A percentile compares a stretch with the other conserved stretches of the same genome.
Evolutionary conservation across 495 filamentous ascomycete species (phyloP).

Genomic region (Annulohypoxylon maeteangense): DNA sequence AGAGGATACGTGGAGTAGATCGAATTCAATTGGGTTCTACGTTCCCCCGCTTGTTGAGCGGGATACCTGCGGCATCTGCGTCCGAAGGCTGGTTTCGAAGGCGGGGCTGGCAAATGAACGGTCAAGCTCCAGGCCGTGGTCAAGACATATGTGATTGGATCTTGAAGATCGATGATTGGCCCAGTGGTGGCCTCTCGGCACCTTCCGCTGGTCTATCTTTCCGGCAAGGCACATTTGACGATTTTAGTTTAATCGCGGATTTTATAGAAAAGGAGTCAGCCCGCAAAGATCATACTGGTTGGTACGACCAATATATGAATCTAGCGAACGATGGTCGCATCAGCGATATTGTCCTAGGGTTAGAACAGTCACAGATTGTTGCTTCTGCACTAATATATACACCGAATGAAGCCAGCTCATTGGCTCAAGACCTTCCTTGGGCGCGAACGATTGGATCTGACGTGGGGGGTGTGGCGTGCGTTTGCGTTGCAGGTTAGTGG

Average conservation of each 20-base stretch:
- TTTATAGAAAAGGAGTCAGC: slow-evolving; percentile 61
- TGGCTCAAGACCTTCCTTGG: slow-evolving; percentile 69
- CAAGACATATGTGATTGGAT: slow-evolving; percentile 67
- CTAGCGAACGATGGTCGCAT: slow-evolving; percentile 57
- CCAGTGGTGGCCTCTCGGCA: slow-evolving; percentile 47
- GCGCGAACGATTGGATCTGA: slow-evolving; percentile 63
- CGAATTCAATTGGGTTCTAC: slow-evolving; percentile 69
- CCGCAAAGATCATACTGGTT: slow-evolving; percentile 58
- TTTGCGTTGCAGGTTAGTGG: slow-evolving; percentile 63
- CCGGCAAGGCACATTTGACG: slow-evolving; percentile 59
- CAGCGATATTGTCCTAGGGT: slow-evolving; percentile 61
- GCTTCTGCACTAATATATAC: slow-evolving; percentile 67
- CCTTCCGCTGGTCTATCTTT: slow-evolving; percentile 54
- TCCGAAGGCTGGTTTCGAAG: slow-evolving; percentile 67
- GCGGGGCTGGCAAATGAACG: slow-evolving; percentile 65
- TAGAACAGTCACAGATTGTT: slow-evolving; percentile 59
- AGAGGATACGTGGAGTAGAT: slow-evolving; percentile 62
- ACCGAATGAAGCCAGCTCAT: slow-evolving; percentile 61
- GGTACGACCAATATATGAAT: slow-evolving; percentile 66
- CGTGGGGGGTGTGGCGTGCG: slow-evolving; percentile 69
- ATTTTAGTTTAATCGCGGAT: slow-evolving; percentile 64
- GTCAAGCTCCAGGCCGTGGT: slow-evolving; percentile 55
- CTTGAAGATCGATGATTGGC: slow-evolving; percentile 65
- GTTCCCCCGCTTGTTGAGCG: slow-evolving; percentile 69
- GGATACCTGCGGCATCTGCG: slow-evolving; percentile 59